Evolutionary conservation across 75 land plant species (phyloP).

Genomic region (Cunninghamia lanceolata): DNA sequence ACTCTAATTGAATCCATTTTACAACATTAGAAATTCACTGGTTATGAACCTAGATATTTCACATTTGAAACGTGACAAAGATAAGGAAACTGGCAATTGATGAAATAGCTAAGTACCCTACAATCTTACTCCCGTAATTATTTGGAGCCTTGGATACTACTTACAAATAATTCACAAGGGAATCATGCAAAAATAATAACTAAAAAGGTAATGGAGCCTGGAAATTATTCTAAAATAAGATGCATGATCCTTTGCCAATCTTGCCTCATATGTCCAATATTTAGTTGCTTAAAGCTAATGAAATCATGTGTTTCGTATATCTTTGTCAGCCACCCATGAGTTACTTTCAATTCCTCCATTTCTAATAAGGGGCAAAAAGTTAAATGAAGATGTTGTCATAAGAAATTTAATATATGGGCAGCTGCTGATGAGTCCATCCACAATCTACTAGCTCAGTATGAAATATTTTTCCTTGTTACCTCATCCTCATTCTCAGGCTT

Average conservation of each 20-base stretch:
- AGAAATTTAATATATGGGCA: not conserved
- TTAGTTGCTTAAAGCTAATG: not conserved
- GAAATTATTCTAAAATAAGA: not conserved
- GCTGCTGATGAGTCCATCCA: not conserved
- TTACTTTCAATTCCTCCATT: not conserved
- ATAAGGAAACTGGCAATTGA: not conserved
- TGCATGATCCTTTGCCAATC: not conserved
- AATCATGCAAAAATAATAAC: not conserved
- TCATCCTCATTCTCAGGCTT: constrained; percentile 99
- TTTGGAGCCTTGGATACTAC: not conserved
- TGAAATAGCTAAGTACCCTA: not conserved
- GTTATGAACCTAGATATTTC: not conserved
- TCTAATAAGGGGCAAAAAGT: not conserved
- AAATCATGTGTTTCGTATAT: not conserved
- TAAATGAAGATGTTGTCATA: not conserved
- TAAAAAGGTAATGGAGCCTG: not conserved
- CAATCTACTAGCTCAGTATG: not conserved
- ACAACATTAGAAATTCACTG: not conserved
- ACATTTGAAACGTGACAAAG: not conserved
- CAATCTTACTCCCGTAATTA: not conserved
- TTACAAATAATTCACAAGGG: not conserved
- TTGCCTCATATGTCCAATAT: not conserved
- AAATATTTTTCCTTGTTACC: constrained; percentile 17
- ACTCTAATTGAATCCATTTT: not conserved
- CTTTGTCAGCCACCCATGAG: not conserved